A percentile compares a stretch with the other conserved stretches of the same genome.
phyloP scores from a whole-genome alignment of 2,329 filamentous ascomycete genomes.

The Cordyceps javanica region DNA sequence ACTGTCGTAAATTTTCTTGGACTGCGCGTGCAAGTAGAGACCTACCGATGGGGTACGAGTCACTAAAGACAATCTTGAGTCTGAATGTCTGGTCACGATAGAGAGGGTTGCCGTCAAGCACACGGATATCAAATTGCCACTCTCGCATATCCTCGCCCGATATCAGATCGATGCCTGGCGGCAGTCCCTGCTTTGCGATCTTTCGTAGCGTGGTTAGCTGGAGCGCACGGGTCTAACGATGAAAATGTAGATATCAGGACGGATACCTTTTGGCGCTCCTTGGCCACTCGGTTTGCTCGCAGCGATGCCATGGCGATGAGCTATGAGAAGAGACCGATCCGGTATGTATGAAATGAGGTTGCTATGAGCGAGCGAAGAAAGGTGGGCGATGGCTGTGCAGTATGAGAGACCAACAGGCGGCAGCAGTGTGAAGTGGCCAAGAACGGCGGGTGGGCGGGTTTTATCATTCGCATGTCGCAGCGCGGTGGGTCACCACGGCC shows the following conservation, averaged over 20 bases:
- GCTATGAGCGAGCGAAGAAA: neutral
- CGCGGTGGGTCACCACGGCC: neutral
- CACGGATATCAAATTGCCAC: slow-evolving; percentile 88
- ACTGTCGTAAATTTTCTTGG: too few species aligned
- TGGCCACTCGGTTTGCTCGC: slow-evolving; percentile 23
- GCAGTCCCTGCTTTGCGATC: slow-evolving; percentile 50
- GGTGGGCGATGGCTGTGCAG: neutral
- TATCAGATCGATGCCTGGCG: slow-evolving; percentile 70
- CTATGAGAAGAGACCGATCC: neutral
- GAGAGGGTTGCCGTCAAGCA: slow-evolving; percentile 84
- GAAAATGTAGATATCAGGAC: neutral
- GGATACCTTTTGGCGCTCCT: slow-evolving; percentile 25
- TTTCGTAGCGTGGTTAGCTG: slow-evolving; percentile 21
- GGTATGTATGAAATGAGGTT: neutral
- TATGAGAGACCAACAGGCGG: slow-evolving; percentile 1
- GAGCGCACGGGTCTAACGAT: neutral
- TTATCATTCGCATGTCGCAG: neutral
- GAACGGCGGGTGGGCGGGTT: neutral
- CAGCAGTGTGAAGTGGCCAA: neutral
- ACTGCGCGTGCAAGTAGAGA: neutral
- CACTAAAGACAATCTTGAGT: slow-evolving; percentile 79
- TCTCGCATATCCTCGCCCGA: slow-evolving; percentile 64
- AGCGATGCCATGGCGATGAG: slow-evolving; percentile 18
- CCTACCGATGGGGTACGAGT: slow-evolving; percentile 83
- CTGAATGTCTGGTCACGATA: slow-evolving; percentile 77